Conservation (phyloP, 75 land plant genomes). For the Larix kaempferi region DNA sequence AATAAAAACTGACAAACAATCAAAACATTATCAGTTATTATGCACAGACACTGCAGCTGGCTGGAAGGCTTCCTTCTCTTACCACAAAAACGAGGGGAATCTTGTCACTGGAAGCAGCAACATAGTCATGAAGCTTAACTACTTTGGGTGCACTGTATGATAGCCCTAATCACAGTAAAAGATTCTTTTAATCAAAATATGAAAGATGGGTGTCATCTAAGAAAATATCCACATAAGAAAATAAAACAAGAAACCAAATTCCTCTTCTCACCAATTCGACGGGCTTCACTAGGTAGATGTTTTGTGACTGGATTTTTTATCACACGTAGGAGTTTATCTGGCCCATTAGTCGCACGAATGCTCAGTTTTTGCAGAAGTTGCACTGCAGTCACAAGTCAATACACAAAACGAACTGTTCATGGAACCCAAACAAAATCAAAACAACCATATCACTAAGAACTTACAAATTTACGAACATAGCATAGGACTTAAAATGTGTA, state of each 20-base stretch:
- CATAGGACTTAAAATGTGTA: background rate
- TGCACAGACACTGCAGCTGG: background rate
- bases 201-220: background rate
- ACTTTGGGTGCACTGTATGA: conserved; percentile 85
- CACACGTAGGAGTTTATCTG: conserved; percentile 74
- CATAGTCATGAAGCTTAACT: conserved; percentile 65
- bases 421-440: background rate
- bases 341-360: conserved; percentile 77
- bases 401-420: background rate
- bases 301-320: conserved; percentile 93
- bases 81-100: conserved; percentile 87
- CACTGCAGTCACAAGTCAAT: conserved; percentile 47
- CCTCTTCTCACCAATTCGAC: conserved; percentile 64
- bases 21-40: background rate
- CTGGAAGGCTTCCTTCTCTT: conserved; percentile 10
- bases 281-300: conserved; percentile 75
- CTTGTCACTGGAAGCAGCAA: conserved; percentile 43
- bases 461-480: background rate
- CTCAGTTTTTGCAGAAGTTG: conserved; percentile 81
- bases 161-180: conserved; percentile 54
- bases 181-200: background rate
- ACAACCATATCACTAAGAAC: background rate
- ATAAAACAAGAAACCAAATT: conserved; percentile 1
- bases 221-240: background rate
- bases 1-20: background rate